Evolutionary conservation across 2,329 filamentous ascomycete species (phyloP).

Genomic region (Cordyceps farinosa): DNA sequence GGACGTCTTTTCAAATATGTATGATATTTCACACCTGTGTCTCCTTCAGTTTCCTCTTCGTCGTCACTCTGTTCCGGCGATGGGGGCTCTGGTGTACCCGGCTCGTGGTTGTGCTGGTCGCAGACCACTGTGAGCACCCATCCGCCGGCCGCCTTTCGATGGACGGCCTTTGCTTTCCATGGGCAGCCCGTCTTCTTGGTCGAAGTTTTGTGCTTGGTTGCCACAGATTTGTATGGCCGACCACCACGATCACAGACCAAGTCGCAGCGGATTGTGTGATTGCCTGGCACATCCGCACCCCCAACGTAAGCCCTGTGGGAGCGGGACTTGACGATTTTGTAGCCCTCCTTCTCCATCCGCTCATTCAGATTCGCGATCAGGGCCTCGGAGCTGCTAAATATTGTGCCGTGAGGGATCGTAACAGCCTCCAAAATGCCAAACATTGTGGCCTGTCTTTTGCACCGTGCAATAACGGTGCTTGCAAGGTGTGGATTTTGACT

Average conservation of each 20-base stretch:
- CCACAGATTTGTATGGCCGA: conserved; percentile 41
- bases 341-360: conserved; percentile 42
- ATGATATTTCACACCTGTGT: conserved; percentile 22
- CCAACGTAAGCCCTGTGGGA: conserved; percentile 41
- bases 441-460: conserved; percentile 32
- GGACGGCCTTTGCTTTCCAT: conserved; percentile 44
- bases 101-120: conserved; percentile 44
- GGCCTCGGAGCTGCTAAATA: conserved; percentile 40
- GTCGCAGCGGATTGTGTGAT: conserved; percentile 43
- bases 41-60: conserved; percentile 32
- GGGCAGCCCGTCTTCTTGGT: conserved; percentile 46
- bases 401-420: conserved; percentile 33
- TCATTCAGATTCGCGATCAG: conserved; percentile 39
- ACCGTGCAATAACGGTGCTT: conserved; percentile 24
- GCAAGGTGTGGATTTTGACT: conserved; percentile 2
- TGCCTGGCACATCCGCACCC: conserved; percentile 39
- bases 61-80: conserved; percentile 32
- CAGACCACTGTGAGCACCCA: conserved; percentile 45
- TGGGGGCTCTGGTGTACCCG: conserved; percentile 41
- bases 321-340: conserved; percentile 44
- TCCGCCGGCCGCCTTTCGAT: conserved; percentile 41
- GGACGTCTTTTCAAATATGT: not conserved
- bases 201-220: conserved; percentile 43
- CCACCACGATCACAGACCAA: conserved; percentile 45
- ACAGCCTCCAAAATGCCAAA: conserved; percentile 43